Base-by-base conservation (phyloP, 495 filamentous ascomycete genomes). In the Penicillium turbatum region DNA sequence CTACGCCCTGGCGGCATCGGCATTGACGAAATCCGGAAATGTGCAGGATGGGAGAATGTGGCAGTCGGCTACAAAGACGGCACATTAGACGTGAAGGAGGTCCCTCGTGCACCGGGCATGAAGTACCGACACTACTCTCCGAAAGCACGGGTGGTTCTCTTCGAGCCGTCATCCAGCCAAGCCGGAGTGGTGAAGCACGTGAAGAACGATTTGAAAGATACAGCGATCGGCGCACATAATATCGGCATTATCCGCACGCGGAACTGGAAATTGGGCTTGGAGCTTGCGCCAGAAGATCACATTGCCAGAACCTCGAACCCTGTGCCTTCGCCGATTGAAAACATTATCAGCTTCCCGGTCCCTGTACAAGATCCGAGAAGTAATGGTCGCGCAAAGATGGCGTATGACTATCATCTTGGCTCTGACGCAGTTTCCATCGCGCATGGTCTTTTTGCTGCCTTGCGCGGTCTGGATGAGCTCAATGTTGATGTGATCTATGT, bases 81-180 rank as follows among this genome's bases (percentile, higher is more conserved):
- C 32, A 70, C 63, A 6, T 50, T 70, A 0, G 72, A 74, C 17
- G 61, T 65, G 19, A 79, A 63, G 45, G 68, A 75, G 50, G 73
- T 76, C 19, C 92, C 95, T 6, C 81, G 86, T 50, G 92, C 92
- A 2, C 93, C 93, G 8, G 93, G 93, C 2, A 99, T 99, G 93
- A 99, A 99, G 65, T 99, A 99, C 69, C 86, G 91, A 60, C 93
- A 99, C 67, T 99, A 99, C 64, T 95, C 91, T 17, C 93, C 93
- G 0, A 87, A 86, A 63, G 93, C 93, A 13, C 84, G 78, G 29
- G 92, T 99, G 9, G 73, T 96, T 19, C 75, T 99, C 1, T 93
- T 88, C 65, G 88, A 96, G 50, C 48, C 70, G 27, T 74, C 70
- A 3, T 73, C 72, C 0, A 61, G 54, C 17, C 49, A 61, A 2